Percentiles rank a stretch among this genome's conserved stretches.
Evolutionary conservation across 2,329 filamentous ascomycete species (phyloP).

Genomic region (Monilinia laxa): DNA sequence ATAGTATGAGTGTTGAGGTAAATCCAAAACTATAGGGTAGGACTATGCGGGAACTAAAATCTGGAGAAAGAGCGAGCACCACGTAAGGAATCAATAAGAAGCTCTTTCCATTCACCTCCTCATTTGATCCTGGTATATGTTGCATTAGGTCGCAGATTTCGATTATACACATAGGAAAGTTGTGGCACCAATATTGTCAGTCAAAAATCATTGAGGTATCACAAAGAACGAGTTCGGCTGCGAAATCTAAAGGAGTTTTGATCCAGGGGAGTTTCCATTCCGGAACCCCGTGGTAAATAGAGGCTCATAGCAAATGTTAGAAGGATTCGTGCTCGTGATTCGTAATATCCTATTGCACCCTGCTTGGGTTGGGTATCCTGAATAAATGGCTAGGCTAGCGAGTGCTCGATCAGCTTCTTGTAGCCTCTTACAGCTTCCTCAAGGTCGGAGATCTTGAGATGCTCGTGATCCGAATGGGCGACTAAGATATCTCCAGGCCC

Average conservation of each 20-base stretch:
- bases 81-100: too few relatives aligned
- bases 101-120: background rate
- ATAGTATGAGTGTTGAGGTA: background rate
- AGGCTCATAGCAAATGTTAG: background rate
- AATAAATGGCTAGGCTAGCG: slow-evolving; percentile 28
- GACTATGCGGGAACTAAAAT: background rate
- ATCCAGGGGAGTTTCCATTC: background rate
- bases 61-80: background rate
- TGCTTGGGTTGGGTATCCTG: background rate
- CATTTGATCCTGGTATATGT: background rate
- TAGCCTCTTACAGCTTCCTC: slow-evolving; percentile 78
- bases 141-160: background rate
- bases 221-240: background rate
- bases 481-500: slow-evolving; percentile 76
- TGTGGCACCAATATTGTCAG: background rate
- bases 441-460: slow-evolving; percentile 71
- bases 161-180: background rate
- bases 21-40: background rate
- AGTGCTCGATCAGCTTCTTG: slow-evolving; percentile 61
- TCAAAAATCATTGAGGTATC: background rate
- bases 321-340: background rate
- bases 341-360: background rate
- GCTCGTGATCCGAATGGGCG: slow-evolving; percentile 83
- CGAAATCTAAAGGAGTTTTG: background rate
- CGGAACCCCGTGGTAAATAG: background rate